Evolutionary conservation across 225 moss, liverwort and hornwort species (phyloP), one percentile per base, ranked within the genome.

Genomic region (Takakia lepidozioides): DNA sequence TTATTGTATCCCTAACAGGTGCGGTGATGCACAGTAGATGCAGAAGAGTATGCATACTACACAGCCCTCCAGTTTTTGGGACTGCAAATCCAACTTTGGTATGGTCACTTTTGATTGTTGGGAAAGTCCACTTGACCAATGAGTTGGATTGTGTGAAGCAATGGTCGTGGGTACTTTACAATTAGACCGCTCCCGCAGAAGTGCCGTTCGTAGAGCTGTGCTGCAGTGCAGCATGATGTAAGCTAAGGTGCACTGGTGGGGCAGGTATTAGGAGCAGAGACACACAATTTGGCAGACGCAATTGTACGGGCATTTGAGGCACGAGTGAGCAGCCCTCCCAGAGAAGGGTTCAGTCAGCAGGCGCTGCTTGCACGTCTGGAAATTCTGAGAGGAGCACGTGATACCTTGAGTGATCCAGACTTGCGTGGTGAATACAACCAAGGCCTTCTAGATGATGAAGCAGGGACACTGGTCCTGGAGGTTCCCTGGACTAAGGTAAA

Each of bases 251-350:
- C 38, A 26, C 1, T 55, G 51, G 25, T 45, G 48, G 10, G 43
- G 46, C 79, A 93, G 93, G 81, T 95, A 43, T 71, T 95, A 65
- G 93, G 93, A 64, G 93, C 89, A 24, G 93, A 95, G 56, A 86
- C 89, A 24, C 89, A 95, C 57, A 81, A 86, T 62, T 51, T 84
- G 71, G 84, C 84, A 49, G 89, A 83, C 62, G 74, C 84, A 2
- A 80, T 95, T 19, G 63, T 84, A 43, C 84, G 93, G 51, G 81
- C 84, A 35, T 89, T 84, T 46, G 93, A 95, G 51, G 76, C 89
- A 23, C 78, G 93, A 27, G 67, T 89, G 38, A 72, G 86, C 21
- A 86, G 86, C 62, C 81, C 93, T 19, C 89, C 89, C 1, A 65
- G 75, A 35, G 86, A 87, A 57, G 89, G 83, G 10, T 95, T 86